phyloP scores from a whole-genome alignment of 805 yeast genomes.

The Metschnikowia reukaufii region DNA sequence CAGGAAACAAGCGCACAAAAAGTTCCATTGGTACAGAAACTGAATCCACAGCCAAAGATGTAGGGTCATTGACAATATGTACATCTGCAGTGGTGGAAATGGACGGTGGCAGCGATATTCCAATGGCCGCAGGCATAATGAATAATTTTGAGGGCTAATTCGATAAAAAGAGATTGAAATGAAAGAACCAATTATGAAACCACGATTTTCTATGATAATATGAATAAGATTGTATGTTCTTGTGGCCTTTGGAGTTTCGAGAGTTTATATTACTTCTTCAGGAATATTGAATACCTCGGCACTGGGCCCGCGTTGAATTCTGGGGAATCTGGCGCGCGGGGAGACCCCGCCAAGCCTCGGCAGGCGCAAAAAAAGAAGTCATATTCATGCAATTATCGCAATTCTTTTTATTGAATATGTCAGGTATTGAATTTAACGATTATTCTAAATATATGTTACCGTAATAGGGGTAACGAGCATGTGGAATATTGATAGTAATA shows the following conservation, averaged over 20 bases:
- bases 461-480: too few relatives aligned
- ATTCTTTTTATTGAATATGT: too few relatives aligned
- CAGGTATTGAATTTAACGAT: too few relatives aligned
- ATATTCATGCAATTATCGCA: too few relatives aligned
- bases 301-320: neutral
- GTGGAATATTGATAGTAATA: too few relatives aligned
- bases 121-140: conserved; percentile 12
- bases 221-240: too few relatives aligned
- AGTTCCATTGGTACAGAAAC: conserved; percentile 37
- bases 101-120: conserved; percentile 13
- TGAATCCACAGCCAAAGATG: conserved; percentile 25
- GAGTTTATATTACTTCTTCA: neutral
- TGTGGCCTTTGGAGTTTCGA: too few relatives aligned
- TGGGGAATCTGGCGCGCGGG: neutral
- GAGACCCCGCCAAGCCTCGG: neutral
- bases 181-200: too few relatives aligned
- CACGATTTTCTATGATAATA: too few relatives aligned
- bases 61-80: conserved; percentile 33
- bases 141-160: too few relatives aligned
- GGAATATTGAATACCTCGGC: neutral
- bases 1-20: conserved; percentile 34
- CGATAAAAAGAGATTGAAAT: too few relatives aligned
- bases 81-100: conserved; percentile 31
- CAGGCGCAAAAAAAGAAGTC: neutral
- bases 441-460: too few relatives aligned